phyloP scores from a whole-genome alignment of 2,329 filamentous ascomycete genomes.

The Neonectria hederae region DNA sequence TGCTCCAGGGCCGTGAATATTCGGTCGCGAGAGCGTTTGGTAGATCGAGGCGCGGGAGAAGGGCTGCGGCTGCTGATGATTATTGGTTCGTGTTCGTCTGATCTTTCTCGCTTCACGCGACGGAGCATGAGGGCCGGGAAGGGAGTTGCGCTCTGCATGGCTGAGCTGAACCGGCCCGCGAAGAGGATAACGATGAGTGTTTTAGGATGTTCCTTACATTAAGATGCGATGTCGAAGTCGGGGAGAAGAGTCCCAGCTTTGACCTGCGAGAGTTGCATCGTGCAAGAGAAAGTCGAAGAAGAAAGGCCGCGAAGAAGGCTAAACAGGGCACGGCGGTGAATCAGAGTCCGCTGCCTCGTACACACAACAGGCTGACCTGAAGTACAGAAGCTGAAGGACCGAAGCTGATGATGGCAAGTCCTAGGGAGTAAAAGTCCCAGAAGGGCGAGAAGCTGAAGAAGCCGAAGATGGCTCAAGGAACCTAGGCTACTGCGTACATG shows the following conservation, averaged over 20 bases:
- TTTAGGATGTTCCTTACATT: background rate
- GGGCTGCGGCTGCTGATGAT: slow-evolving; percentile 28
- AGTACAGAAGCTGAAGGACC: background rate
- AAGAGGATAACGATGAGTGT: background rate
- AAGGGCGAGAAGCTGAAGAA: background rate
- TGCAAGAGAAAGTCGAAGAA: background rate
- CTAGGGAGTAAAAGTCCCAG: background rate
- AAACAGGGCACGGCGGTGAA: background rate
- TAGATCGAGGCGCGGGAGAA: slow-evolving; percentile 27
- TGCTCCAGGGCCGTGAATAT: slow-evolving; percentile 41
- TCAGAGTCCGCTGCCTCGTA: background rate
- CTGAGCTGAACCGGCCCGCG: background rate
- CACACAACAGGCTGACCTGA: background rate
- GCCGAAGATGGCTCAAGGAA: background rate
- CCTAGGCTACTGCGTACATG: too few relatives aligned
- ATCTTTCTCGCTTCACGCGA: slow-evolving; percentile 16
- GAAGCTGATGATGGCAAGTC: background rate
- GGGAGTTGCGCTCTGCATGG: background rate
- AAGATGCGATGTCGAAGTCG: background rate
- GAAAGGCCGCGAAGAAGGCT: background rate
- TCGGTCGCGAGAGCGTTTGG: slow-evolving; percentile 28
- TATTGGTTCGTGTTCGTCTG: slow-evolving; percentile 11
- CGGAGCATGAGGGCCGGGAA: background rate
- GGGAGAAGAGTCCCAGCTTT: background rate
- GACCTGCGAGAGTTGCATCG: background rate